Evolutionary conservation across 305 asterid genomes (phyloP).

Genomic region (Solanum hybrid): DNA sequence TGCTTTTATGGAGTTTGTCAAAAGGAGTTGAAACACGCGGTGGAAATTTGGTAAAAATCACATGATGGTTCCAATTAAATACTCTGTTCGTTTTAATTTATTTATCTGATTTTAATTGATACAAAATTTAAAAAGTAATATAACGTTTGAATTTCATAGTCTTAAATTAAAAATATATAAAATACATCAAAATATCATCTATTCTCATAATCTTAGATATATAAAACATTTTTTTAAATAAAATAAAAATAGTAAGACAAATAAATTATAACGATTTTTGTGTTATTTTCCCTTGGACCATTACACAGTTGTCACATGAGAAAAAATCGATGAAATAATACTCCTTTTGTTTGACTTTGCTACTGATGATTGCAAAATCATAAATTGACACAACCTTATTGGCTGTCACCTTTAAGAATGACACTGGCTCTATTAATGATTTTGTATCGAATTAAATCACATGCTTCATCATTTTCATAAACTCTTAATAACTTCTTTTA

Average conservation of each 20-base stretch:
- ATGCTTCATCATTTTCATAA: too few species aligned
- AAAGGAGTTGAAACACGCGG: background rate
- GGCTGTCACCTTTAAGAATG: background rate
- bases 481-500: too few species aligned
- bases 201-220: background rate
- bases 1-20: background rate
- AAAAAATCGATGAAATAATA: background rate
- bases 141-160: fast-evolving
- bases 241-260: background rate
- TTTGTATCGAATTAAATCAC: background rate
- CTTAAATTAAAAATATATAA: background rate
- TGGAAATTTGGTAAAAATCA: background rate
- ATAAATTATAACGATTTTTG: background rate
- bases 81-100: fast-evolving
- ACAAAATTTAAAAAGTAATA: background rate
- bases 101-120: background rate
- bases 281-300: background rate
- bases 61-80: background rate
- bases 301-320: background rate
- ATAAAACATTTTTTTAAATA: background rate
- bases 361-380: background rate
- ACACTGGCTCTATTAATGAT: background rate
- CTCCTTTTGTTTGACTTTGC: background rate
- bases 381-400: background rate
- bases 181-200: background rate